Base-by-base conservation (phyloP, 2,329 filamentous ascomycete genomes). In the Chaetomium sp. region DNA sequence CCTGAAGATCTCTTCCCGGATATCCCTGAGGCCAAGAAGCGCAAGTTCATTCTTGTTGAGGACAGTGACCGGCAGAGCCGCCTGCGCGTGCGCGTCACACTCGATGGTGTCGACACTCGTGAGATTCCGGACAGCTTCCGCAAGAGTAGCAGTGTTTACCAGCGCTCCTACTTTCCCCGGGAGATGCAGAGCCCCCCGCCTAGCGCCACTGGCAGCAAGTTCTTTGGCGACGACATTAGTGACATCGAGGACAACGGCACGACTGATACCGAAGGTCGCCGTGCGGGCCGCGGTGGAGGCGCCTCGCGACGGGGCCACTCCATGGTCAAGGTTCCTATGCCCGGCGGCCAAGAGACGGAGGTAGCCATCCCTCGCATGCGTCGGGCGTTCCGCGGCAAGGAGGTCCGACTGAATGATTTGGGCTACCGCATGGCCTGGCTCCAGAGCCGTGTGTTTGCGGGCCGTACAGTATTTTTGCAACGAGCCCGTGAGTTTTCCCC, bases 351-450 rank as follows among this genome's bases (percentile, higher is more conserved):
- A 37, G 86, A 91, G 58, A 79, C 79, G 19, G 86, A 90, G 66
- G 78, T 95, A 40, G 81, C 84, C 1, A 86, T 95, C 42, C 90
- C 91, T 33, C 80, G 84, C 56, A 85, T 91, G 70, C 84, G 84
- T 49, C 85, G 82, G 67, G 76, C 77, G 45, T 81, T 84, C 62
- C 83, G 90, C 49, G 81, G 79, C 49, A 94, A 89, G 74, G 92
- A 97, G 69, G 85, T 94, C n/a, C 83, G 89, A 49, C 75, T 97
- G 59, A 97, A 97, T 68, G 91, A 97, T 67, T 75, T 97, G 46
- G 92, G 91, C 2, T 95, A 95, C 70, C 84, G 92, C 47, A 95
- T 99, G 88, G 91, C 89, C 49, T 99, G 94, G 92, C 86, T 91
- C 53, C 92, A 97, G 74, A 94, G 91, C 69, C 81, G 92, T 66